A percentile compares a stretch with the other conserved stretches of the same genome.
phyloP scores from a whole-genome alignment of 306 rosid genomes.

The Parietaria judaica region DNA sequence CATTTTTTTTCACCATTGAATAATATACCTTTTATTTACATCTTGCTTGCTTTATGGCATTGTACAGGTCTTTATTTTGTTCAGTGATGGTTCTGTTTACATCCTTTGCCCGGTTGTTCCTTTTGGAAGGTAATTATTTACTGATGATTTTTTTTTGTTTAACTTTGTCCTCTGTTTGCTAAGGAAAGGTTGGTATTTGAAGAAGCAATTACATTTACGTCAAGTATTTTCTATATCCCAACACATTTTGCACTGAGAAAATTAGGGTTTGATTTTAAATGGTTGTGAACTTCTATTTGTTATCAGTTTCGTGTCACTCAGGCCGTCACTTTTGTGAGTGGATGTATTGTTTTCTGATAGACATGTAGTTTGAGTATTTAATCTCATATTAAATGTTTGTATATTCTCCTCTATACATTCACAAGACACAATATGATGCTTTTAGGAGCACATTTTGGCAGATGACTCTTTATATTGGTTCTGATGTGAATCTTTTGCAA shows the following conservation, averaged over 20 bases:
- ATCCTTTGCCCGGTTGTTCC: conserved; percentile 87
- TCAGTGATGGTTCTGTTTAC: conserved; percentile 70
- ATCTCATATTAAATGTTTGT: not conserved
- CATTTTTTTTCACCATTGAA: conserved; percentile 8
- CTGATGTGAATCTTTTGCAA: conserved; percentile 21
- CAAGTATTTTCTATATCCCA: no score
- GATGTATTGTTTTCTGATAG: no score
- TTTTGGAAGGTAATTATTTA: conserved; percentile 71
- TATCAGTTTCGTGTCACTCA: no score
- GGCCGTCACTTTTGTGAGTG: no score
- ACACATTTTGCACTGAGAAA: no score
- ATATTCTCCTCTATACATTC: not conserved
- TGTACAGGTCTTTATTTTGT: conserved; percentile 79
- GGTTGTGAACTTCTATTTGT: no score
- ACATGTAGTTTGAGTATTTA: no score
- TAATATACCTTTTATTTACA: conserved; percentile 3
- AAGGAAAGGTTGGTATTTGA: no score
- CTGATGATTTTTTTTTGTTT: not conserved
- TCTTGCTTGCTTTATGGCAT: conserved; percentile 9
- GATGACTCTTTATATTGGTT: conserved; percentile 15
- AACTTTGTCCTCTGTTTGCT: not conserved
- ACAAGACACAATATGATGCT: not conserved
- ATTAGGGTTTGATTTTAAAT: no score
- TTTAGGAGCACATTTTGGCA: not conserved
- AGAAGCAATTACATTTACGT: no score